Percentiles rank a stretch among this genome's conserved stretches.
Evolutionary conservation across 2,329 filamentous ascomycete species (phyloP).

Genomic region (Diaporthe humulicola): DNA sequence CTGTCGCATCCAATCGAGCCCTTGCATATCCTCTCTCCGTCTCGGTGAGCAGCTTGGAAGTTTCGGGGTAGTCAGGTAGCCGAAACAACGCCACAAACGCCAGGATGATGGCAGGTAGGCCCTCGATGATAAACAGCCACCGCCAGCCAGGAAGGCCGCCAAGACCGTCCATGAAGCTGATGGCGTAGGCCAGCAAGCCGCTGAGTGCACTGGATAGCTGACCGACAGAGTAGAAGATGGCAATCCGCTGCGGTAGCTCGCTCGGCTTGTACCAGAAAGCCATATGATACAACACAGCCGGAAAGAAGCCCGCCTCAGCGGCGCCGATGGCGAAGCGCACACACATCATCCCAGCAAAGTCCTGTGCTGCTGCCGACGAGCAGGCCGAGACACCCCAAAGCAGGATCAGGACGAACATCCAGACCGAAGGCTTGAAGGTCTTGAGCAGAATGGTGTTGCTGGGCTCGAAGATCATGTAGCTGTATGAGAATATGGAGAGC

Average conservation of each 20-base stretch:
- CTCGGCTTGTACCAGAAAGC: conserved; percentile 1
- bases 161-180: conserved; percentile 13
- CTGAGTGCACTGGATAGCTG: conserved; percentile 14
- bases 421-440: conserved; percentile 17
- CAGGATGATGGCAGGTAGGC: not conserved
- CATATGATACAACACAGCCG: conserved; percentile 13
- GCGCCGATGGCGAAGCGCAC: conserved; percentile 9
- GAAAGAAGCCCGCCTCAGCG: conserved; percentile 11
- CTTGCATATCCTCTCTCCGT: not conserved
- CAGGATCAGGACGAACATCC: conserved; percentile 20
- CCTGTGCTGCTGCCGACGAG: conserved; percentile 4
- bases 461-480: conserved; percentile 17
- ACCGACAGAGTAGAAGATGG: conserved; percentile 7
- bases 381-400: conserved; percentile 2
- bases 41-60: conserved; percentile 2
- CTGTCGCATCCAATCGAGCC: not conserved
- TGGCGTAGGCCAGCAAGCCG: conserved; percentile 2
- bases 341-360: conserved; percentile 22
- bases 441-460: conserved; percentile 7
- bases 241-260: not conserved
- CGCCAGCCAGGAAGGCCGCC: not conserved
- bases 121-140: conserved; percentile 1
- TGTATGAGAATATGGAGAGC: conserved; percentile 8
- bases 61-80: conserved; percentile 6
- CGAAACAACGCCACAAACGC: not conserved